phyloP scores from a whole-genome alignment of 108 stramenopile genomes.

The Aurantiochytrium sp. region DNA sequence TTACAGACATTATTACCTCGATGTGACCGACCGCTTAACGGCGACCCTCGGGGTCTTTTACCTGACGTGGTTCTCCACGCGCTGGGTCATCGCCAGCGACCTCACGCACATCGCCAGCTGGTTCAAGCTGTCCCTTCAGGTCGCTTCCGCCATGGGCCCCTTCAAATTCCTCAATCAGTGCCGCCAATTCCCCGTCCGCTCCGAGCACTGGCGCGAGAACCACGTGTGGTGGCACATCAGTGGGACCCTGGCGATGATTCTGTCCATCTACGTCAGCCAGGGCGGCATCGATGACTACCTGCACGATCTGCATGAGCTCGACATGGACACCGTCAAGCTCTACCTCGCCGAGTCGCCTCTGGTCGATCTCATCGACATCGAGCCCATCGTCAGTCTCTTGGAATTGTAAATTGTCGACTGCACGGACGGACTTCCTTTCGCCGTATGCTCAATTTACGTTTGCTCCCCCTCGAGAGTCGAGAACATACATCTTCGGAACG shows the following conservation, averaged over 20 bases:
- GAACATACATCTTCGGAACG: too few relatives aligned
- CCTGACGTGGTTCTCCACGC: conserved; percentile 6
- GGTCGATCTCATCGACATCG: background rate
- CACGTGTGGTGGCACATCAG: conserved; percentile 24
- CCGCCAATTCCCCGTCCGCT: conserved; percentile 14
- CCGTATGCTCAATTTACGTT: background rate
- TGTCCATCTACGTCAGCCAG: conserved; percentile 5
- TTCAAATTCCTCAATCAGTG: conserved; percentile 15
- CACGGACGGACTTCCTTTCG: background rate
- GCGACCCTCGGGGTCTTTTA: conserved; percentile 2
- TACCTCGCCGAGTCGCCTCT: background rate
- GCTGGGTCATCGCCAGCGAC: conserved; percentile 13
- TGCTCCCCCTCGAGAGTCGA: too few relatives aligned
- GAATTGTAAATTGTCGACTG: background rate
- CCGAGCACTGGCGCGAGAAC: conserved; percentile 16
- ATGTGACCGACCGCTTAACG: conserved; percentile 2
- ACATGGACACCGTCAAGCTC: background rate
- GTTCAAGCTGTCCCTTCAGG: background rate
- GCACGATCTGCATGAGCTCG: background rate
- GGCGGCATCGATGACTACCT: conserved; percentile 3
- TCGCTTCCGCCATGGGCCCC: background rate
- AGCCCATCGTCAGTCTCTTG: background rate
- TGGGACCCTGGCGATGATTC: background rate
- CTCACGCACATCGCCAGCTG: background rate
- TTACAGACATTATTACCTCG: background rate